Evolutionary conservation across 306 rosid species (phyloP), one percentile per base, ranked within the genome.

Genomic region (Senna siamea): DNA sequence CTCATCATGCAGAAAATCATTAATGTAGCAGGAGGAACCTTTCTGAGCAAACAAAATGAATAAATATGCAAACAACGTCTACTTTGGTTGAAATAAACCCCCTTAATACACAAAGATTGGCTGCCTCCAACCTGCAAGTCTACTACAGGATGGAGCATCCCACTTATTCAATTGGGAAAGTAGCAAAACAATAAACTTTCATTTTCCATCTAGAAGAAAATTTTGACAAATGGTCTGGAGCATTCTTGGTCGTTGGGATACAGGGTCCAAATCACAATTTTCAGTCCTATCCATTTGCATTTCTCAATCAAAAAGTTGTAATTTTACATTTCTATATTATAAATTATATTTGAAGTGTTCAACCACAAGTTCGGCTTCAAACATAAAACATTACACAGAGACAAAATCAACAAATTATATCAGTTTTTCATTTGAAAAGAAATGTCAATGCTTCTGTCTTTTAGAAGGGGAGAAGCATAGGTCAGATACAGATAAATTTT

Each of bases 361-460:
- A 26, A 9, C 11, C 10, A 20, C 19, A 41, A 38, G 34, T 59
- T 32, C 32, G 9, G 34, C 9, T 38, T 40, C 52, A 35, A 66
- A 44, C 28, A 54, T 41, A 40, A n/a, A 66, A 76, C 54, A 55
- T 41, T 23, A 55, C n/a, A n/a, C 23, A 13, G 30, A 26, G n/a
- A n/a, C n/a, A n/a, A n/a, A n/a, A n/a, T n/a, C n/a, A n/a, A 26
- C 30, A 26, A 26, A 26, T 17, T 9, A 32, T n/a, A n/a, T n/a
- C n/a, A n/a, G n/a, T n/a, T n/a, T n/a, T n/a, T 17, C 35, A 12
- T 8, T 37, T 34, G 35, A 69, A 11, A 52, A 61, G 48, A 35
- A 61, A 18, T 20, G 14, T 20, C 7, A 52, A n/a, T n/a, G n/a
- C n/a, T n/a, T n/a, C n/a, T n/a, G n/a, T n/a, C n/a, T n/a, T n/a